Percentiles rank a stretch among this genome's conserved stretches.
phyloP scores from a whole-genome alignment of 2,329 filamentous ascomycete genomes.

The Colletotrichum scovillei region DNA sequence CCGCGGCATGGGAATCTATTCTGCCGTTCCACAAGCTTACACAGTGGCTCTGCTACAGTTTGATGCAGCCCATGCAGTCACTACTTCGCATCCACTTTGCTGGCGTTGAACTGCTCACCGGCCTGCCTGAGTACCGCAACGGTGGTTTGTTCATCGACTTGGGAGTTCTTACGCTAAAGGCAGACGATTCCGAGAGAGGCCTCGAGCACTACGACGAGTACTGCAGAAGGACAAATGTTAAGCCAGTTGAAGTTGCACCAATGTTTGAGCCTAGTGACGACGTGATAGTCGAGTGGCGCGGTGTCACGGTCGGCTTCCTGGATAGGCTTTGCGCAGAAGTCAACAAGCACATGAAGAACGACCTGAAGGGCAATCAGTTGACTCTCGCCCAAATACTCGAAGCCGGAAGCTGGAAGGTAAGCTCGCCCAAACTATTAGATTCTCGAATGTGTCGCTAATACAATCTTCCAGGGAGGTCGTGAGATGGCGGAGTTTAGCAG shows the following conservation, averaged over 20 bases:
- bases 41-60: conserved; percentile 79
- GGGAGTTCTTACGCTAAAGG: conserved; percentile 63
- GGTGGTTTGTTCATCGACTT: conserved; percentile 75
- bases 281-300: conserved; percentile 70
- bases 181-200: conserved; percentile 54
- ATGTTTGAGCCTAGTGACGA: conserved; percentile 66
- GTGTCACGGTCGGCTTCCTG: conserved; percentile 67
- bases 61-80: conserved; percentile 73
- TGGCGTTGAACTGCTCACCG: conserved; percentile 69
- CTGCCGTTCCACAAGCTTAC: conserved; percentile 72
- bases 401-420: conserved; percentile 97
- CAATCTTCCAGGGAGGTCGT: conserved; percentile 76
- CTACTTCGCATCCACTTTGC: conserved; percentile 63
- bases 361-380: conserved; percentile 77
- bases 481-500: conserved; percentile 96
- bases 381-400: conserved; percentile 90
- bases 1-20: conserved; percentile 76
- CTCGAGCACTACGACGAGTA: conserved; percentile 67
- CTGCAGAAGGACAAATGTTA: conserved; percentile 76
- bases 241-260: conserved; percentile 58
- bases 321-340: conserved; percentile 56
- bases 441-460: conserved; percentile 13
- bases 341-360: conserved; percentile 71
- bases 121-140: conserved; percentile 78
- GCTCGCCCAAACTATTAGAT: conserved; percentile 39